Percentiles rank a stretch among this genome's conserved stretches.
phyloP scores from a whole-genome alignment of 2,329 filamentous ascomycete species.

The Pseudogymnoascus verrucosus region DNA sequence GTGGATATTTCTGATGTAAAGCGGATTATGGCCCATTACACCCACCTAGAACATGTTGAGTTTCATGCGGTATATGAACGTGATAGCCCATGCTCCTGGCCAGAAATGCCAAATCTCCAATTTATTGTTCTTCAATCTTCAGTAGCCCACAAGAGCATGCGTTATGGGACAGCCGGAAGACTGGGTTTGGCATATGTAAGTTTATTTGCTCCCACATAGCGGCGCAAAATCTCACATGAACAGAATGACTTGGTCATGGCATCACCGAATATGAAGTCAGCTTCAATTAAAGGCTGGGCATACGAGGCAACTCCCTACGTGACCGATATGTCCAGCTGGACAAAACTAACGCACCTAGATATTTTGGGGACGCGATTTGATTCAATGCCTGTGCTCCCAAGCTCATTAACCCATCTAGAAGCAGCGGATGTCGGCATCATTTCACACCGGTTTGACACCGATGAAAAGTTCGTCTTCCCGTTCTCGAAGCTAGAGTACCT shows the following conservation, averaged over 20 bases:
- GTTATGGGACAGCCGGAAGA: background rate
- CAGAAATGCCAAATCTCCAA: slow-evolving; percentile 2
- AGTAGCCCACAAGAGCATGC: background rate
- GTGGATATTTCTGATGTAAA: background rate
- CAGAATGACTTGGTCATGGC: background rate
- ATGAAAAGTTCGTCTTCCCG: background rate
- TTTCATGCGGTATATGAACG: background rate
- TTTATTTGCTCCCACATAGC: background rate
- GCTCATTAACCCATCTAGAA: background rate
- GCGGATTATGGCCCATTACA: background rate
- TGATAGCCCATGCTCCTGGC: background rate
- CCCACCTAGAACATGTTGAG: background rate
- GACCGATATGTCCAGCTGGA: background rate
- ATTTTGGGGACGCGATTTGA: background rate
- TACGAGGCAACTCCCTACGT: background rate
- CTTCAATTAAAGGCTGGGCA: background rate
- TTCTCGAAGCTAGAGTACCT: background rate
- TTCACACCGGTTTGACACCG: background rate
- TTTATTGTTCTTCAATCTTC: background rate
- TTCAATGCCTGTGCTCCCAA: background rate
- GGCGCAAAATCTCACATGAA: background rate
- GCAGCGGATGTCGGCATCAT: background rate
- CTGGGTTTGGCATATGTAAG: background rate
- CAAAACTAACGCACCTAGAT: background rate
- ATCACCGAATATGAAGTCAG: background rate